Percentiles rank a stretch among this genome's conserved stretches.
These are phyloP conservation scores for Tetrapyrgos nigripes DNA, from an alignment of 1,284 basidiomycete species.

Conservation along the genomic window DNA sequence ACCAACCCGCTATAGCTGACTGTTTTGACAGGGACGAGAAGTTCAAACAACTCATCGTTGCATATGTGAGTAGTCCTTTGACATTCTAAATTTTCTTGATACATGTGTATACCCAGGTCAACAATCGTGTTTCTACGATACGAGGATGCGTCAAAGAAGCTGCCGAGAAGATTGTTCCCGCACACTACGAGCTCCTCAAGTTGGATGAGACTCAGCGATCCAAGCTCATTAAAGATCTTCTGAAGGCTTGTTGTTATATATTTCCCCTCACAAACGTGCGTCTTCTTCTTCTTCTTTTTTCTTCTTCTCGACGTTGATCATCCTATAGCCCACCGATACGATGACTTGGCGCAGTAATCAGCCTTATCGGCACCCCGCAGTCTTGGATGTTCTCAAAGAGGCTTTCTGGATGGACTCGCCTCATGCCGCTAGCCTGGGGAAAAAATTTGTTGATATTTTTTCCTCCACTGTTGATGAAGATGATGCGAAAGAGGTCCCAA, in stretches of 20 bases:
- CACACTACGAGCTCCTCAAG: background rate
- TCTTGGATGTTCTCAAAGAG: background rate
- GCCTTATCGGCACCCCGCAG: constrained; percentile 1
- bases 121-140: background rate
- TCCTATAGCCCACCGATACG: background rate
- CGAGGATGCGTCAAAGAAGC: background rate
- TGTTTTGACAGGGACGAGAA: background rate
- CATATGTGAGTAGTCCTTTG: background rate
- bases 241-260: background rate
- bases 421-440: background rate
- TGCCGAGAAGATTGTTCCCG: background rate
- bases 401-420: background rate
- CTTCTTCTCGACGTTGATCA: background rate
- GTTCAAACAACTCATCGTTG: background rate
- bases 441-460: background rate
- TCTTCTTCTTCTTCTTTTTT: no score
- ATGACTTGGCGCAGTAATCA: background rate
- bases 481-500: background rate
- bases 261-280: no score
- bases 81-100: background rate
- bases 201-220: background rate
- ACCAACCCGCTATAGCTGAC: background rate
- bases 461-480: background rate
- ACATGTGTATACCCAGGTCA: background rate
- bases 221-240: background rate